These are phyloP conservation scores for Talaromyces proteolyticus DNA, from an alignment of 495 filamentous ascomycete genomes.

Conservation along the genomic window DNA sequence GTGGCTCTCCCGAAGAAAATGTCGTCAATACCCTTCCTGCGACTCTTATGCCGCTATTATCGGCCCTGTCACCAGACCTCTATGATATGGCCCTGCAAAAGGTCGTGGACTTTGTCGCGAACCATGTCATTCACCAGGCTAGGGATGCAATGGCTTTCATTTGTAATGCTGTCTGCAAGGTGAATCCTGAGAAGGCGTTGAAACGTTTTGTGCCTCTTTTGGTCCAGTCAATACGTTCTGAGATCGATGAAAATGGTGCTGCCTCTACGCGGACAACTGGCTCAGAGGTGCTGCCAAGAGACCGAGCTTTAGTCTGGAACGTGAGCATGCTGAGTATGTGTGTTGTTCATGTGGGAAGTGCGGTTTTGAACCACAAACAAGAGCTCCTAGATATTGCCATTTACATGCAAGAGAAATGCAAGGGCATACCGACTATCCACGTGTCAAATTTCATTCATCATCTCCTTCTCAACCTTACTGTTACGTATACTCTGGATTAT, in stretches of 20 bases:
- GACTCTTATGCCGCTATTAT: slow-evolving; percentile 84
- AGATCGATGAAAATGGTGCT: slow-evolving; percentile 96
- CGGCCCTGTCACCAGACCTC: slow-evolving; percentile 85
- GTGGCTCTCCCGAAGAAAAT: slow-evolving; percentile 91
- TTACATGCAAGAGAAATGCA: slow-evolving; percentile 94
- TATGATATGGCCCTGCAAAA: slow-evolving; percentile 90
- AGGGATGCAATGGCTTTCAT: slow-evolving; percentile 99
- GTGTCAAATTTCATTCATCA: slow-evolving; percentile 98
- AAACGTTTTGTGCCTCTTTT: slow-evolving; percentile 86
- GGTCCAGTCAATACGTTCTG: slow-evolving; percentile 84
- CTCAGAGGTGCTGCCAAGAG: slow-evolving; percentile 85
- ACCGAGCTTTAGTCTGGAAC: slow-evolving; percentile 92
- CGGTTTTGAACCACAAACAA: slow-evolving; percentile 78
- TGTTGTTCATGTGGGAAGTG: slow-evolving; percentile 89
- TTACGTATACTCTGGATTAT: slow-evolving; percentile 88
- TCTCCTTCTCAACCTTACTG: slow-evolving; percentile 92
- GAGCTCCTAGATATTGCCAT: slow-evolving; percentile 87
- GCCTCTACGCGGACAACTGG: slow-evolving; percentile 91
- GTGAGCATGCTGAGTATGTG: slow-evolving; percentile 98
- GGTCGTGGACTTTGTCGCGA: slow-evolving; percentile 85
- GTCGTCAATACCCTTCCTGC: slow-evolving; percentile 95
- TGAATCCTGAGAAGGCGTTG: slow-evolving; percentile 85
- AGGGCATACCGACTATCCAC: slow-evolving; percentile 88
- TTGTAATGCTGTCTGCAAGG: slow-evolving; percentile 91
- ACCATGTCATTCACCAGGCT: slow-evolving; percentile 95